Percentiles rank a stretch among this genome's conserved stretches.
phyloP scores from a whole-genome alignment of 179 eudicot genomes.

The Camellia oleifera region DNA sequence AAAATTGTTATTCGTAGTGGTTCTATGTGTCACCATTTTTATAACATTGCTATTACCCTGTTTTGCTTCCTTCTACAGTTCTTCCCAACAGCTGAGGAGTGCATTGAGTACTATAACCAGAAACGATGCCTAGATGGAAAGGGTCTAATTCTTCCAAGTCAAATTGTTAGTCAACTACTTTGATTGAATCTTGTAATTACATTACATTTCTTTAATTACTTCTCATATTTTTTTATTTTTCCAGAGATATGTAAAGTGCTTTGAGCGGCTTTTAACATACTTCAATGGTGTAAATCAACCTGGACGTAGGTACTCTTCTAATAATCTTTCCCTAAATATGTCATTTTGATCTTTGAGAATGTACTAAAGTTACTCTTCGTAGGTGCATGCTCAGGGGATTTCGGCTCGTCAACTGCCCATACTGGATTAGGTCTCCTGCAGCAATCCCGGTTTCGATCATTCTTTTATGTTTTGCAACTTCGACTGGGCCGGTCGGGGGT shows the following conservation, averaged over 20 bases:
- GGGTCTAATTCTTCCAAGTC: constrained; percentile 92
- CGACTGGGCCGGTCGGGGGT: too few species aligned
- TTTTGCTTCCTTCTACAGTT: constrained; percentile 49
- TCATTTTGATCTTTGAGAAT: constrained; percentile 4
- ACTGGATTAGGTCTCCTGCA: constrained; percentile 83
- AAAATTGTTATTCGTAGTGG: background rate
- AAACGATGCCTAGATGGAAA: constrained; percentile 87
- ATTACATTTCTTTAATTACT: background rate
- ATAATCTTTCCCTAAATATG: constrained; percentile 10
- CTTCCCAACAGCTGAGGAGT: constrained; percentile 92
- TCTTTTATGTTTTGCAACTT: too few species aligned
- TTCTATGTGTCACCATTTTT: constrained; percentile 1
- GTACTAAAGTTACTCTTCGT: constrained; percentile 21
- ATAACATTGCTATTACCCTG: background rate
- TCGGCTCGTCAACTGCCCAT: constrained; percentile 84
- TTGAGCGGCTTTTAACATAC: constrained; percentile 62
- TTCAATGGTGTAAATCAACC: constrained; percentile 84
- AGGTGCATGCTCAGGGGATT: constrained; percentile 98
- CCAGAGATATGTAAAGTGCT: constrained; percentile 91
- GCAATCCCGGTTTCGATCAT: constrained; percentile 39
- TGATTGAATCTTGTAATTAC: background rate
- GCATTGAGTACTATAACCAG: constrained; percentile 85
- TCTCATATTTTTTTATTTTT: constrained; percentile 17
- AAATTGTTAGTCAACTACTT: constrained; percentile 67
- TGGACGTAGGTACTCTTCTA: constrained; percentile 71